Evolutionary conservation across 306 rosid genomes (phyloP).

Genomic region (Malus asiatica): DNA sequence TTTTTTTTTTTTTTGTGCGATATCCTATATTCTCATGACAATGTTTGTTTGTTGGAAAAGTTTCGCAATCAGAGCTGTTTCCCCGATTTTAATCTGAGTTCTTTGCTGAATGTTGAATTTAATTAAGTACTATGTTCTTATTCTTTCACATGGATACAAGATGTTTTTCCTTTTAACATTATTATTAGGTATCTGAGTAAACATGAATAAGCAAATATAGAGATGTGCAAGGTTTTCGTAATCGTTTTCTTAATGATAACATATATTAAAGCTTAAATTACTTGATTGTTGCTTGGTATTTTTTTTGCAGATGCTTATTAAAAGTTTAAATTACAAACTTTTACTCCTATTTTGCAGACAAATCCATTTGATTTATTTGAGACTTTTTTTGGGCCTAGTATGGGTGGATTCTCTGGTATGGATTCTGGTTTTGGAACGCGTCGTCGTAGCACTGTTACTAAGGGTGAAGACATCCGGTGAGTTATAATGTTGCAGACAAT

Average conservation of each 20-base stretch:
- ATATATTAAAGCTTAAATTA: not conserved
- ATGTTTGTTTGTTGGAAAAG: not conserved
- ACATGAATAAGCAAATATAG: not conserved
- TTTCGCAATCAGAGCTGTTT: not conserved
- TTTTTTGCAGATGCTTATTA: slow-evolving; percentile 39
- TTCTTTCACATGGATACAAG: not conserved
- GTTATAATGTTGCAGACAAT: slow-evolving; percentile 13
- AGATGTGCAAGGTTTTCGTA: not conserved
- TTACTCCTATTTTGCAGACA: slow-evolving; percentile 45
- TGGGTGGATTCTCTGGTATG: slow-evolving; percentile 79
- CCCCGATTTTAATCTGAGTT: not conserved
- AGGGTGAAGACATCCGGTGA: slow-evolving; percentile 97
- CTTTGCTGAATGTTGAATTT: not conserved
- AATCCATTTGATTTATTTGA: slow-evolving; percentile 97
- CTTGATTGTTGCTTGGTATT: slow-evolving; percentile 19
- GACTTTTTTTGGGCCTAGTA: slow-evolving; percentile 83
- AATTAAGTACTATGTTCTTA: not conserved
- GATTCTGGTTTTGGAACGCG: slow-evolving; percentile 82
- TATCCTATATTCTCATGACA: not conserved
- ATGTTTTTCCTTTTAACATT: not conserved
- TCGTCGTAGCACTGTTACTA: slow-evolving; percentile 78
- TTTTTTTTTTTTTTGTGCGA: not conserved
- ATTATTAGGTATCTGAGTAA: not conserved
- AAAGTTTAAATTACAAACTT: slow-evolving; percentile 2
- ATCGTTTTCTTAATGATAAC: not conserved